Conservation (phyloP, 495 filamentous ascomycete species). For the Neurospora cerealis region DNA sequence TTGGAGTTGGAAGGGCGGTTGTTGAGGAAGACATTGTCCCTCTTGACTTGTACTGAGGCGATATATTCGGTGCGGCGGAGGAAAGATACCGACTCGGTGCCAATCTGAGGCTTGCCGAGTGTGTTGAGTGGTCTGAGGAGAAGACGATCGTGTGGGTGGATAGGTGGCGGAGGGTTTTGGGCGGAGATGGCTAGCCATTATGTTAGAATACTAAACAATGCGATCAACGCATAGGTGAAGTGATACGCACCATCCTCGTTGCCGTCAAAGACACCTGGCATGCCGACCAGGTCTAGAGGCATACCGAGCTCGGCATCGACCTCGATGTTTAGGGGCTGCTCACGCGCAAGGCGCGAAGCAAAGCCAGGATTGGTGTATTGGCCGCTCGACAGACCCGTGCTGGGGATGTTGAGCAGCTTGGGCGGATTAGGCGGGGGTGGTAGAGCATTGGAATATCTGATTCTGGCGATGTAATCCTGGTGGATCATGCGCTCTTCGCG, state of each 20-base stretch:
- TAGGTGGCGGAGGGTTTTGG: constrained; percentile 51
- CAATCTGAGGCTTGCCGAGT: constrained; percentile 63
- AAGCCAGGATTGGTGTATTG: constrained; percentile 83
- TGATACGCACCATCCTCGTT: constrained; percentile 78
- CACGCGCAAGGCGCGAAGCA: constrained; percentile 74
- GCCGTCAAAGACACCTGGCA: constrained; percentile 88
- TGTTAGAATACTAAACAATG: constrained; percentile 13
- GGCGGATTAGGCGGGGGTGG: constrained; percentile 88
- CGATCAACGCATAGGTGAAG: constrained; percentile 2
- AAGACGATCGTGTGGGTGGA: constrained; percentile 72
- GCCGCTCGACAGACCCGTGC: constrained; percentile 67
- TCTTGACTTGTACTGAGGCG: constrained; percentile 48
- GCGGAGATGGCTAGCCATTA: constrained; percentile 62
- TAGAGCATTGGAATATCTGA: constrained; percentile 88
- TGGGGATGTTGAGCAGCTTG: constrained; percentile 93
- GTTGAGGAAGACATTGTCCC: constrained; percentile 22
- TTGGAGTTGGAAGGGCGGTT: constrained; percentile 30
- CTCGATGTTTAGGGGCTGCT: constrained; percentile 92
- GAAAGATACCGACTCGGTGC: constrained; percentile 73
- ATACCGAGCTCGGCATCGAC: constrained; percentile 96
- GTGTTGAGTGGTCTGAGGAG: constrained; percentile 71
- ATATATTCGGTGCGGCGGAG: constrained; percentile 94
- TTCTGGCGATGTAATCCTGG: constrained; percentile 93
- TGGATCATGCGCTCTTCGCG: constrained; percentile 56
- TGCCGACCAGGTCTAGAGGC: constrained; percentile 89